Conservation (phyloP, 139 green algal genomes). For the Raphidocelis subcapitata region DNA sequence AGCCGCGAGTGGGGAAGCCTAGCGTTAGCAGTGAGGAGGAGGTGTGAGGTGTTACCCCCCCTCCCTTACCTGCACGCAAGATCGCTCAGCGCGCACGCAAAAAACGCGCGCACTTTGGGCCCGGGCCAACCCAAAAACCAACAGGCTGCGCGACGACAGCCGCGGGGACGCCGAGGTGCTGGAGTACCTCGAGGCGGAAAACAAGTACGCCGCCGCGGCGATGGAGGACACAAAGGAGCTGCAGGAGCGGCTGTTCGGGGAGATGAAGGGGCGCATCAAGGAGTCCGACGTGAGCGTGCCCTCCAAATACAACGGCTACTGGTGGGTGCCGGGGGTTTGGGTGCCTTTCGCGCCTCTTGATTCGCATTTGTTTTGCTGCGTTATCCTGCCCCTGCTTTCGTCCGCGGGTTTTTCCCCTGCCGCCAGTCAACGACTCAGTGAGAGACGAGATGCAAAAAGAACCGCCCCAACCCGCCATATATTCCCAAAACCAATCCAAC, state of each 20-base stretch:
- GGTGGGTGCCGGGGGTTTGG: background rate
- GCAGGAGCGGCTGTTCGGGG: conserved; percentile 72
- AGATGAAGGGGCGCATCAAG: conserved; percentile 84
- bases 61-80: background rate
- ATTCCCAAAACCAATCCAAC: too few relatives aligned
- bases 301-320: background rate
- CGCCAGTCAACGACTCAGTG: background rate
- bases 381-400: background rate
- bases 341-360: background rate
- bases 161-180: conserved; percentile 61
- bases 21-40: too few relatives aligned
- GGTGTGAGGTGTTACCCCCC: too few relatives aligned
- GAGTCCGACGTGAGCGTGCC: conserved; percentile 70
- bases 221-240: conserved; percentile 77
- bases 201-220: conserved; percentile 62
- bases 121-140: background rate
- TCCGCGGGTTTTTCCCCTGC: background rate
- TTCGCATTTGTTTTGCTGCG: background rate
- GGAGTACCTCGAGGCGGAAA: conserved; percentile 67
- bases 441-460: background rate
- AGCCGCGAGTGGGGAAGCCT: background rate
- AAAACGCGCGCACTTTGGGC: too few relatives aligned
- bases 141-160: conserved; percentile 72
- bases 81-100: background rate
- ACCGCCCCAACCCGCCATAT: background rate